Evolutionary conservation across 306 rosid genomes (phyloP), one percentile per base, ranked within the genome.

Genomic region (Vachellia pachyceras): DNA sequence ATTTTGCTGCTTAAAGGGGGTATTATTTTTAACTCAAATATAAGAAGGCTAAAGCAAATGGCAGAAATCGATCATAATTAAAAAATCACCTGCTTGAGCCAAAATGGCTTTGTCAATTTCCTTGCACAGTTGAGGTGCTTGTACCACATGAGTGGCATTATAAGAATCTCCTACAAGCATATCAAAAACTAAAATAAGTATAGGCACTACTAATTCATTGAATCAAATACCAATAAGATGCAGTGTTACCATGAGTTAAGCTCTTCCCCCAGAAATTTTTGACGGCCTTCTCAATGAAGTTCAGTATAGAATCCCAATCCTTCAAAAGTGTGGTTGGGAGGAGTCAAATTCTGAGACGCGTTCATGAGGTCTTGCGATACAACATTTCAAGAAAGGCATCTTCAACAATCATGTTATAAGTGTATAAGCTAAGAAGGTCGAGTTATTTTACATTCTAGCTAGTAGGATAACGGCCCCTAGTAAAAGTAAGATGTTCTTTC

Each of bases 271-370:
- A 90, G 75, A 89, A 83, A 46, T 80, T 72, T 85, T 83, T 87
- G 73, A 93, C 72, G 89, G 85, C 83, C 84, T 86, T 50, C 58
- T 50, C 58, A 18, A 50, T 18, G 58, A 50, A 50, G 23, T 50
- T 50, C 58, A 50, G 92, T 47, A 91, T 64, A 18, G 88, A 87
- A 75, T 67, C 72, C 98, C 98, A 90, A 79, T 93, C 99, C 99
- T 93, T 84, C 64, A 35, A 73, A 82, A 45, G 40, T 47, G 35
- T 33, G 44, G 73, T 18, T 60, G 14, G 44, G 3, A 36, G 80
- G 35, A 82, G 84, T 72, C 65, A 68, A 78, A 73, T 73, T 76
- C 52, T 22, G 55, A 73, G 63, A 3, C 63, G 77, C 44, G 17
- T 17, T 63, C 39, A 67, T 14, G 10, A 57, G 1, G 55, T 58